Evolutionary conservation across 768 basidiomycete genomes (phyloP).

Genomic region (Tricholoma saponaceum): DNA sequence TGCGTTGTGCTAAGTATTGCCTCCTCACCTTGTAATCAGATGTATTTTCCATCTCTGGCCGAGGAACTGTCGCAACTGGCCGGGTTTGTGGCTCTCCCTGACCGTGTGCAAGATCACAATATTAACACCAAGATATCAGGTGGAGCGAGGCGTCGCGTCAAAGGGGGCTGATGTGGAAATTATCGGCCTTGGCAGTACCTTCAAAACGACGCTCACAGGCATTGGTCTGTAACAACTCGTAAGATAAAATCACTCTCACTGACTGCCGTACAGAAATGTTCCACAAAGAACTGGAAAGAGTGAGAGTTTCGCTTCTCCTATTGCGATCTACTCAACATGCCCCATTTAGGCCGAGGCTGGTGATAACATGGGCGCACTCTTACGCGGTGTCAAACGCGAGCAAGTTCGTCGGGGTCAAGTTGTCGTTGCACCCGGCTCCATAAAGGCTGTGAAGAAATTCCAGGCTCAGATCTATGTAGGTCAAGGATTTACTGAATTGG

Average conservation of each 20-base stretch:
- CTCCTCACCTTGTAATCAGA: slow-evolving; percentile 35
- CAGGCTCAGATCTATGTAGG: slow-evolving; percentile 85
- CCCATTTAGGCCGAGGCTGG: slow-evolving; percentile 81
- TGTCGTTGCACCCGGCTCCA: slow-evolving; percentile 81
- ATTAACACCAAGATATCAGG: slow-evolving; percentile 35
- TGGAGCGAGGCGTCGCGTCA: slow-evolving; percentile 86
- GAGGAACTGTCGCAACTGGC: slow-evolving; percentile 97
- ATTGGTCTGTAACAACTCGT: slow-evolving; percentile 49
- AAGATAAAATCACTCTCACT: not conserved
- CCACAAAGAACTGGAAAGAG: slow-evolving; percentile 98
- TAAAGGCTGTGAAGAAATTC: slow-evolving; percentile 95
- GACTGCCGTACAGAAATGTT: slow-evolving; percentile 78
- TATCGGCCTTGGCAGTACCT: slow-evolving; percentile 71
- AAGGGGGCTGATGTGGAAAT: slow-evolving; percentile 96
- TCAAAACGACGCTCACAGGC: slow-evolving; percentile 95
- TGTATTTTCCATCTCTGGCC: slow-evolving; percentile 96
- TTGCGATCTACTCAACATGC: not conserved
- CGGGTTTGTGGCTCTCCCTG: slow-evolving; percentile 48
- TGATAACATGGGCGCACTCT: slow-evolving; percentile 97
- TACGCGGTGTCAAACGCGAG: slow-evolving; percentile 96
- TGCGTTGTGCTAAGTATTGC: not conserved
- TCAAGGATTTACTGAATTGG: slow-evolving; percentile 1
- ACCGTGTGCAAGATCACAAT: not conserved
- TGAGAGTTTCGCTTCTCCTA: slow-evolving; percentile 25
- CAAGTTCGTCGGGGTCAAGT: slow-evolving; percentile 93